Conservation (phyloP, 352 stramenopile genomes). For the Phytopythium chamaehyphon region DNA sequence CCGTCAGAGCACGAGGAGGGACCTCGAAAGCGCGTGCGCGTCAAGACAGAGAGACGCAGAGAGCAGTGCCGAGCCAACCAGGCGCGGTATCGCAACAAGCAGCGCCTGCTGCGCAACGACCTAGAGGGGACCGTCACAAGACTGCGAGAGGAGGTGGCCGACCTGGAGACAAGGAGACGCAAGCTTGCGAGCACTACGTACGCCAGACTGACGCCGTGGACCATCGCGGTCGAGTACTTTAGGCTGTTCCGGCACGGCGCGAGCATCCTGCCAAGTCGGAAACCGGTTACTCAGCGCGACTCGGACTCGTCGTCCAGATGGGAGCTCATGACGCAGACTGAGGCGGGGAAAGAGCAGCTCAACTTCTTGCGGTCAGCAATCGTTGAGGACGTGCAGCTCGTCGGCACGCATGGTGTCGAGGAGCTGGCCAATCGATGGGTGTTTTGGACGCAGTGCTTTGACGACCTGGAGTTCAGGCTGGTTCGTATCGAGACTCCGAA, state of each 20-base stretch:
- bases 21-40: constrained; percentile 24
- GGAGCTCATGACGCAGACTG: not conserved
- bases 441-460: constrained; percentile 9
- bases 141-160: constrained; percentile 17
- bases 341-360: constrained; percentile 5
- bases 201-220: constrained; percentile 4
- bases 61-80: constrained; percentile 50
- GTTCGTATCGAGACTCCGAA: constrained; percentile 5
- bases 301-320: not conserved
- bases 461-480: constrained; percentile 13
- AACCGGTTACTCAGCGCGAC: not conserved
- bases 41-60: constrained; percentile 35
- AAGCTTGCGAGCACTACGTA: not conserved
- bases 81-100: constrained; percentile 40
- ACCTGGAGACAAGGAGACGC: constrained; percentile 13
- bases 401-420: constrained; percentile 5
- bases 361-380: constrained; percentile 14
- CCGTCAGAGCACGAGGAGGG: not conserved
- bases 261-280: not conserved
- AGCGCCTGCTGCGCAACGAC: constrained; percentile 8
- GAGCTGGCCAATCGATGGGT: constrained; percentile 14
- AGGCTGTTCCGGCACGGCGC: constrained; percentile 17
- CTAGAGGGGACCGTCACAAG: constrained; percentile 17
- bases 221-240: constrained; percentile 19
- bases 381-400: constrained; percentile 8